A percentile compares a stretch with the other conserved stretches of the same genome.
phyloP scores from a whole-genome alignment of 768 basidiomycete species.

The Lactarius indigo region DNA sequence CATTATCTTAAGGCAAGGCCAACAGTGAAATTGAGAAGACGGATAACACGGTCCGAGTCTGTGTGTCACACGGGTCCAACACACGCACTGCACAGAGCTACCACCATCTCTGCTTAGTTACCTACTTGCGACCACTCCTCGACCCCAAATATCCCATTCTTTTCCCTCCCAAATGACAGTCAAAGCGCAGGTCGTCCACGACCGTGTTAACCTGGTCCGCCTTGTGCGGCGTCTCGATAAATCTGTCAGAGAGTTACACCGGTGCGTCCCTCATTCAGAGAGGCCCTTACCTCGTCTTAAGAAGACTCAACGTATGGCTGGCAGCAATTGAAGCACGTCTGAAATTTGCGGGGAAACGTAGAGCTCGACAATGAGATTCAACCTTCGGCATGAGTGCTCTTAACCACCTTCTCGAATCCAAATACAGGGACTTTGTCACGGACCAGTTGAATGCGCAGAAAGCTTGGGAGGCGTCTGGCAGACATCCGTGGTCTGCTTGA shows the following conservation, averaged over 20 bases:
- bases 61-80: too few relatives aligned
- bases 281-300: too few relatives aligned
- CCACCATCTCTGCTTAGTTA: too few relatives aligned
- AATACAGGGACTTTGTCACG: not conserved
- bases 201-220: slow-evolving; percentile 65
- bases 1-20: too few relatives aligned
- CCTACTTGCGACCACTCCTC: too few relatives aligned
- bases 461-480: slow-evolving; percentile 39
- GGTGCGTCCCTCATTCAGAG: not conserved
- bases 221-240: too few relatives aligned
- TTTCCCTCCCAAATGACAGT: not conserved
- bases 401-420: not conserved
- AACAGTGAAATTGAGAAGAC: too few relatives aligned
- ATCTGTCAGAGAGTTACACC: too few relatives aligned
- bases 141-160: too few relatives aligned
- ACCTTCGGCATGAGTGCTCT: too few relatives aligned
- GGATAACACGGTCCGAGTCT: too few relatives aligned
- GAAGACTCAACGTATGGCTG: not conserved
- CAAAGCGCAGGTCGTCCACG: slow-evolving; percentile 40
- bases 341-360: slow-evolving; percentile 13
- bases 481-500: slow-evolving; percentile 53
- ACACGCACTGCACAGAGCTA: too few relatives aligned
- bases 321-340: slow-evolving; percentile 20
- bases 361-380: slow-evolving; percentile 11
- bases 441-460: slow-evolving; percentile 36